Evolutionary conservation across 1,284 basidiomycete genomes (phyloP).

Genomic region (Cutaneotrichosporon daszewskae): DNA sequence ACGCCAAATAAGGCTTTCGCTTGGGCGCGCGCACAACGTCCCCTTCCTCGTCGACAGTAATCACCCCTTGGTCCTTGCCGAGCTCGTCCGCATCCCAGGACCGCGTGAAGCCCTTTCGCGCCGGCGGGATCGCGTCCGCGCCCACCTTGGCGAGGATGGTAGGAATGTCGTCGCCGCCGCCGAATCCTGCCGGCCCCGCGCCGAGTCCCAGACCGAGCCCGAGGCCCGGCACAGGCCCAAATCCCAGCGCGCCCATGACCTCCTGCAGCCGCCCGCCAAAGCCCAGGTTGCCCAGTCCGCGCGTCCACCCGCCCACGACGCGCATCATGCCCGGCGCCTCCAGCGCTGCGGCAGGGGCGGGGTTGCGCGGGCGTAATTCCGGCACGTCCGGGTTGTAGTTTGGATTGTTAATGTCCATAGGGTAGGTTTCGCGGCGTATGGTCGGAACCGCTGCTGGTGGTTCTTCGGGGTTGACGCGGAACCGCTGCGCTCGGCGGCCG

Average conservation of each 20-base stretch:
- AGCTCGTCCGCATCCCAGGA: constrained; percentile 28
- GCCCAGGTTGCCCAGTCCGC: too few relatives aligned
- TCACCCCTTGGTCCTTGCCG: constrained; percentile 4
- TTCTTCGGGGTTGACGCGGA: constrained; percentile 3
- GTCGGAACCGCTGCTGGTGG: too few relatives aligned
- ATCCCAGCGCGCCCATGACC: too few relatives aligned
- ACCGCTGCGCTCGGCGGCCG: background rate
- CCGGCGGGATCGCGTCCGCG: constrained; percentile 5
- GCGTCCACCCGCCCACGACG: too few relatives aligned
- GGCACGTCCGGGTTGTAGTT: background rate
- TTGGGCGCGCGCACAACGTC: constrained; percentile 15
- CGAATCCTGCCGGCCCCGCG: background rate
- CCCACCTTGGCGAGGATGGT: constrained; percentile 22
- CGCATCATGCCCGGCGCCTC: too few relatives aligned
- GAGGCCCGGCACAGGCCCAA: background rate
- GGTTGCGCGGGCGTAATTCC: too few relatives aligned
- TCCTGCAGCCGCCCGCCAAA: too few relatives aligned
- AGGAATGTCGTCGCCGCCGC: constrained; percentile 18
- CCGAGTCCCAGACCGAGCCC: too few relatives aligned
- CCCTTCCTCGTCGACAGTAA: constrained; percentile 28
- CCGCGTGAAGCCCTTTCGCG: constrained; percentile 17
- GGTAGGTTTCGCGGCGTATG: too few relatives aligned
- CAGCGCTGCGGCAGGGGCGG: too few relatives aligned
- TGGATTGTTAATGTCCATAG: background rate
- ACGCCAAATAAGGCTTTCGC: constrained; percentile 29